These are phyloP conservation scores for Pseudocercospora musae DNA, from an alignment of 2,329 filamentous ascomycete species.

Conservation along the genomic window DNA sequence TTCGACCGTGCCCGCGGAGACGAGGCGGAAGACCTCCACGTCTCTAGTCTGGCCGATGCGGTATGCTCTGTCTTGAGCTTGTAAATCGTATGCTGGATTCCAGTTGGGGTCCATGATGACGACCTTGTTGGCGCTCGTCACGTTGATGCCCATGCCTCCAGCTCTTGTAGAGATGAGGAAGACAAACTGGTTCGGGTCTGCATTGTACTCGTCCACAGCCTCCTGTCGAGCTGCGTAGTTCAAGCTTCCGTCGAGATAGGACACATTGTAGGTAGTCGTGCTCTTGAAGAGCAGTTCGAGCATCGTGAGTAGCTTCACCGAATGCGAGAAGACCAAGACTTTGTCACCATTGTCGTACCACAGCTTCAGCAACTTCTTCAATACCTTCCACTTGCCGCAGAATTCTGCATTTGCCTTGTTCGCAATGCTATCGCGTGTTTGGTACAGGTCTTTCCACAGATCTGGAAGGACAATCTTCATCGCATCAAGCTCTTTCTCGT, in stretches of 20 bases:
- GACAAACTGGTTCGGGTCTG: conserved; percentile 81
- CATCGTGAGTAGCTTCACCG: conserved; percentile 78
- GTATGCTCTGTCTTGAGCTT: conserved; percentile 94
- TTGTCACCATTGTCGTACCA: conserved; percentile 92
- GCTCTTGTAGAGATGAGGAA: conserved; percentile 94
- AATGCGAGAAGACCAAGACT: conserved; percentile 92
- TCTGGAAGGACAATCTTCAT: conserved; percentile 73
- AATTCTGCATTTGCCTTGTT: conserved; percentile 84
- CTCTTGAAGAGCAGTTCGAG: conserved; percentile 80
- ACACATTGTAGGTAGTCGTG: conserved; percentile 80
- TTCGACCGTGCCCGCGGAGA: conserved; percentile 89
- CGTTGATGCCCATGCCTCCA: conserved; percentile 90
- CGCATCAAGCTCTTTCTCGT: conserved; percentile 70
- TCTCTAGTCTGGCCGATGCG: conserved; percentile 89
- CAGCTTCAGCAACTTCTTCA: conserved; percentile 80
- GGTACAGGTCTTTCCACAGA: conserved; percentile 70
- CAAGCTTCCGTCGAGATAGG: conserved; percentile 84
- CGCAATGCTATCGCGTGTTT: conserved; percentile 71
- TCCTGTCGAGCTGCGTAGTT: conserved; percentile 75
- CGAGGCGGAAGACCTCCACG: conserved; percentile 90
- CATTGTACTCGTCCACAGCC: conserved; percentile 87
- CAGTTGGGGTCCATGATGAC: conserved; percentile 96
- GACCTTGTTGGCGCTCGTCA: conserved; percentile 96
- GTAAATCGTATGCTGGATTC: conserved; percentile 92
- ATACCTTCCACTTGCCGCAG: conserved; percentile 93